These are phyloP conservation scores for Neocucurbitaria cava DNA, from an alignment of 2,329 filamentous ascomycete genomes.

Conservation along the genomic window DNA sequence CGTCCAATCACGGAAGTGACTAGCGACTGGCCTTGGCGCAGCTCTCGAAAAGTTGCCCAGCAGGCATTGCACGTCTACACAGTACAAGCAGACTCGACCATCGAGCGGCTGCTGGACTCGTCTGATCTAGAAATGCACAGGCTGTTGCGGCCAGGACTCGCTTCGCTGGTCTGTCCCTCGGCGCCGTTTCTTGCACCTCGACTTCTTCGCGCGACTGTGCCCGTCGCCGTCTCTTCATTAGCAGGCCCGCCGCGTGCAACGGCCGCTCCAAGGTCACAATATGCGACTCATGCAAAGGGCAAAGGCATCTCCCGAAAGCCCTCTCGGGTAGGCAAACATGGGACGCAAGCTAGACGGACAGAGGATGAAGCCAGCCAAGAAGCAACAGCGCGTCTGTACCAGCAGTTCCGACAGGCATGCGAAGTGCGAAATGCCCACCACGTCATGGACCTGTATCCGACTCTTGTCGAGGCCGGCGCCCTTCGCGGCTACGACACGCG, in stretches of 20 bases:
- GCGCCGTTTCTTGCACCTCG: constrained; percentile 46
- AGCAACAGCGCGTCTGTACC: neutral
- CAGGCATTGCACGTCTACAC: neutral
- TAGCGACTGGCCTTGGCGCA: constrained; percentile 11
- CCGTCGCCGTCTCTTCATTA: constrained; percentile 9
- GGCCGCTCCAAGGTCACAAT: constrained; percentile 11
- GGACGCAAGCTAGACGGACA: neutral
- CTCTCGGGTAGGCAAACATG: neutral
- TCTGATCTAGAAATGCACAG: constrained; percentile 23
- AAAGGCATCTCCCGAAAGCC: constrained; percentile 4
- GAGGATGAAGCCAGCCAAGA: neutral
- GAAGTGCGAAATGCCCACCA: constrained; percentile 18
- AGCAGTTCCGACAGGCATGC: constrained; percentile 26
- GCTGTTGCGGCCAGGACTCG: constrained; percentile 33
- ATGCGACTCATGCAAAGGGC: constrained; percentile 20
- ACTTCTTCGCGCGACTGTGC: constrained; percentile 27
- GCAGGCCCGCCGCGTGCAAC: constrained; percentile 8
- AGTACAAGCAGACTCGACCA: neutral
- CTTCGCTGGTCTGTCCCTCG: constrained; percentile 42
- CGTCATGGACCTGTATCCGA: constrained; percentile 39
- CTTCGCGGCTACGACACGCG: constrained; percentile 33
- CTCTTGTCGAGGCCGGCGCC: constrained; percentile 15
- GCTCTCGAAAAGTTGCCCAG: constrained; percentile 11
- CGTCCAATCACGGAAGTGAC: constrained; percentile 34
- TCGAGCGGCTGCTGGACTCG: neutral